Conservation (phyloP, 306 rosid species). For the Lupinus albus region DNA sequence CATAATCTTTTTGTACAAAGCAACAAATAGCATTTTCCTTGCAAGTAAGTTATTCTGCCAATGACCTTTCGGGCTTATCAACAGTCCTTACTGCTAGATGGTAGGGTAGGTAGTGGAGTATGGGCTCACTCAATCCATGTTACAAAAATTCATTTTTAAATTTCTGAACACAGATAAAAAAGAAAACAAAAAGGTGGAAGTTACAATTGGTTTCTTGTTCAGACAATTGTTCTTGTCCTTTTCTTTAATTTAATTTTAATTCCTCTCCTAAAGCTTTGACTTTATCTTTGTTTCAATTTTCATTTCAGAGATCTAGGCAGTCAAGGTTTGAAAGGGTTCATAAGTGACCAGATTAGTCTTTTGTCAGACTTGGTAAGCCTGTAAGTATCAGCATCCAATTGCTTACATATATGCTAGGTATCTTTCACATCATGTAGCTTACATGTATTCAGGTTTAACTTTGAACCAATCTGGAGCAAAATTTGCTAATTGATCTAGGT, state of each 20-base stretch:
- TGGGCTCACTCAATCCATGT: constrained; percentile 14
- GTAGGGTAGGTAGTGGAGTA: constrained; percentile 31
- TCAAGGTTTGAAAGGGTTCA: constrained; percentile 91
- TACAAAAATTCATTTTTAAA: constrained; percentile 17
- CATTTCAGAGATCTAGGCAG: constrained; percentile 85
- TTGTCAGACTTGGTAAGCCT: constrained; percentile 92
- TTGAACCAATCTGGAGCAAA: constrained; percentile 9
- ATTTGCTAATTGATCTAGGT: constrained; percentile 17
- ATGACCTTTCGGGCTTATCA: constrained; percentile 17
- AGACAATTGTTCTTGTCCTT: not conserved
- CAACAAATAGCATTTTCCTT: constrained; percentile 30
- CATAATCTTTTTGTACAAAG: constrained; percentile 29
- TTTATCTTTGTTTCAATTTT: constrained; percentile 34
- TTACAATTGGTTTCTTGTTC: constrained; percentile 25
- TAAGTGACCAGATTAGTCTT: constrained; percentile 76
- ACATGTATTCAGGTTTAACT: constrained; percentile 20
- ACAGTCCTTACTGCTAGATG: constrained; percentile 29
- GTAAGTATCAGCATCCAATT: constrained; percentile 72
- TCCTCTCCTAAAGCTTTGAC: constrained; percentile 11
- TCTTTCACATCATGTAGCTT: constrained; percentile 28
- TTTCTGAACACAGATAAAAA: constrained; percentile 1
- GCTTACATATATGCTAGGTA: constrained; percentile 36
- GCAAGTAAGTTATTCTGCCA: constrained; percentile 6
- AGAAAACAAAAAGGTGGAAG: constrained; percentile 20
- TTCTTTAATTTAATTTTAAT: not conserved